These are phyloP conservation scores for Fusarium bulbicola DNA, from an alignment of 2,329 filamentous ascomycete genomes.

Conservation along the genomic window DNA sequence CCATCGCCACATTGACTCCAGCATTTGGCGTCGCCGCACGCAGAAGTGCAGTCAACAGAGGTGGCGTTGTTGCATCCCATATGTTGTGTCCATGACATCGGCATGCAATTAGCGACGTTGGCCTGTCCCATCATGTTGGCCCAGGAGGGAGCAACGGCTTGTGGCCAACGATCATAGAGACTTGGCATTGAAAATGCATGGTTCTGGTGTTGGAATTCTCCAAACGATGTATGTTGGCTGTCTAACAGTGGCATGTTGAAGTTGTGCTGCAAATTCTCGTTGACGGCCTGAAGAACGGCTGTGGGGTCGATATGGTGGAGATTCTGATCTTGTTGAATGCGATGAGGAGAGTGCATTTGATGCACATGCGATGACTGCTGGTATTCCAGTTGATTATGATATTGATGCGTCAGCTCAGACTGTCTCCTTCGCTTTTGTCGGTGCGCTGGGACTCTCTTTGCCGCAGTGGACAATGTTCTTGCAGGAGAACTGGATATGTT, in stretches of 20 bases:
- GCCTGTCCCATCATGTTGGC: conserved; percentile 28
- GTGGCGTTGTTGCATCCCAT: conserved; percentile 44
- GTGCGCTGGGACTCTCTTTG: conserved; percentile 21
- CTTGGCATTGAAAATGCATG: conserved; percentile 18
- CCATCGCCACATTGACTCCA: conserved; percentile 47
- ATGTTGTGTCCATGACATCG: conserved; percentile 30
- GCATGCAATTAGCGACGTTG: conserved; percentile 19
- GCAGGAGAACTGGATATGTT: conserved; percentile 12
- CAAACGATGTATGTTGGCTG: conserved; percentile 22
- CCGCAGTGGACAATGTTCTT: conserved; percentile 10
- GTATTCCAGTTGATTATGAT: conserved; percentile 16
- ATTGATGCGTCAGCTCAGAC: conserved; percentile 14
- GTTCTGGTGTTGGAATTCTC: conserved; percentile 27
- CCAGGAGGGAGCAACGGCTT: conserved; percentile 25
- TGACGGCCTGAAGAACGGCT: conserved; percentile 35
- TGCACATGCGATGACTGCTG: conserved; percentile 25
- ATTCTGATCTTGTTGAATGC: conserved; percentile 20
- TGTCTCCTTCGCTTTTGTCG: conserved; percentile 33
- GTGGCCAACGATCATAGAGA: conserved; percentile 10
- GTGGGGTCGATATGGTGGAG: conserved; percentile 34
- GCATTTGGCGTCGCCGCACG: conserved; percentile 45
- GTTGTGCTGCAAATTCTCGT: conserved; percentile 29
- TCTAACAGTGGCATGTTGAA: conserved; percentile 21
- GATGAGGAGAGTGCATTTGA: conserved; percentile 24
- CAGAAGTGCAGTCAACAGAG: conserved; percentile 48